Percentiles rank a stretch among this genome's conserved stretches.
phyloP scores from a whole-genome alignment of 2,329 filamentous ascomycete species.

The Botrytis porri region DNA sequence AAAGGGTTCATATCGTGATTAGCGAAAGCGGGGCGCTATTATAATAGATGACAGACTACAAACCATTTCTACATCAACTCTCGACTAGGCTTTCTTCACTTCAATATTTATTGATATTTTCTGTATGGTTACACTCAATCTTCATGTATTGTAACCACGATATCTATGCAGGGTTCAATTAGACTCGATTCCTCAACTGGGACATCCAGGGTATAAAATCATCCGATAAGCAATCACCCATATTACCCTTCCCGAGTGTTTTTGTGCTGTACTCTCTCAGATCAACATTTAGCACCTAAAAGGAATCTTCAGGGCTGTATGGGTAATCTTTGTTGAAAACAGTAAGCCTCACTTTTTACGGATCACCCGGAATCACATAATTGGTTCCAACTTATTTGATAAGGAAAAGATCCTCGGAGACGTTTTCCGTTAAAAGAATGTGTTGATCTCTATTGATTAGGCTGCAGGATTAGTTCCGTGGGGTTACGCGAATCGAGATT shows the following conservation, averaged over 20 bases:
- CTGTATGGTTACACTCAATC: neutral
- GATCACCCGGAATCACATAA: neutral
- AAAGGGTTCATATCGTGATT: slow-evolving; percentile 1
- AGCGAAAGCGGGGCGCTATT: neutral
- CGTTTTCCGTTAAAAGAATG: too few relatives aligned
- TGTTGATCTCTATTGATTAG: too few relatives aligned
- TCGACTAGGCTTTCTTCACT: neutral
- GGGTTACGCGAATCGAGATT: neutral
- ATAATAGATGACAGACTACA: neutral
- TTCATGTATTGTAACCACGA: neutral
- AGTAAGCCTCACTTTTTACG: neutral
- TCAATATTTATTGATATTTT: neutral
- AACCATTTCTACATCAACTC: neutral
- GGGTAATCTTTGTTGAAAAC: neutral
- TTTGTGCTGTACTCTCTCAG: neutral
- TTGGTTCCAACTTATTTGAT: neutral
- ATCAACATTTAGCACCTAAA: neutral
- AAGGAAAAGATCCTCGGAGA: neutral
- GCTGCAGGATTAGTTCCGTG: neutral
- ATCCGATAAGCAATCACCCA: neutral
- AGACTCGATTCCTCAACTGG: neutral
- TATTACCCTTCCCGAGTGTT: neutral
- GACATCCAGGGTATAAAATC: neutral
- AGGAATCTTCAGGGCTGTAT: neutral
- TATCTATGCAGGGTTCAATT: neutral